Evolutionary conservation across 2,329 filamentous ascomycete genomes (phyloP).

Genomic region (Xylogone sp.): DNA sequence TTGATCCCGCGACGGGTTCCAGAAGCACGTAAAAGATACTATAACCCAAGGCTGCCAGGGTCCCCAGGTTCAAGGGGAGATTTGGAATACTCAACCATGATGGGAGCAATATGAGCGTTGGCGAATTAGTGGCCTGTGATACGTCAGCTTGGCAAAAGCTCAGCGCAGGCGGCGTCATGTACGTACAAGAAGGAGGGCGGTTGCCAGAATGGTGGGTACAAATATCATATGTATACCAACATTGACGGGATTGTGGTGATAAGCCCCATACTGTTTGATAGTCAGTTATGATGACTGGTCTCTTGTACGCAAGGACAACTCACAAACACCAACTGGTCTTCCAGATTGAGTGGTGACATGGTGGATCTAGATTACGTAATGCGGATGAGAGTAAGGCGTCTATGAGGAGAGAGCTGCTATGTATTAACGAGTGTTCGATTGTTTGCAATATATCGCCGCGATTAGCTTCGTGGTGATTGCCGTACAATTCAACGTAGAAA

Average conservation of each 20-base stretch:
- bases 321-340: conserved; percentile 76
- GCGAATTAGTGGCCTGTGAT: conserved; percentile 53
- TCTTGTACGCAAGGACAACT: conserved; percentile 31
- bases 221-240: conserved; percentile 72
- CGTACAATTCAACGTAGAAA: no score
- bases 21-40: conserved; percentile 80
- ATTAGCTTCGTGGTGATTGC: no score
- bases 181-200: conserved; percentile 65
- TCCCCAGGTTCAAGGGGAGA: conserved; percentile 59
- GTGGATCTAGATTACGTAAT: background rate
- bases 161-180: background rate
- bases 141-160: background rate
- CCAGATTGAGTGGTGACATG: conserved; percentile 60
- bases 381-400: no score
- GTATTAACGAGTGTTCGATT: background rate
- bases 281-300: no score
- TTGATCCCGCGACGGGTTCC: conserved; percentile 80
- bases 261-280: conserved; percentile 68
- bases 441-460: no score
- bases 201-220: conserved; percentile 68
- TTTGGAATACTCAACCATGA: conserved; percentile 63
- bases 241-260: conserved; percentile 73
- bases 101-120: conserved; percentile 57
- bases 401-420: background rate
- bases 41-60: conserved; percentile 62